Evolutionary conservation across 768 basidiomycete genomes (phyloP).

Genomic region (Boletus eberwhitei): DNA sequence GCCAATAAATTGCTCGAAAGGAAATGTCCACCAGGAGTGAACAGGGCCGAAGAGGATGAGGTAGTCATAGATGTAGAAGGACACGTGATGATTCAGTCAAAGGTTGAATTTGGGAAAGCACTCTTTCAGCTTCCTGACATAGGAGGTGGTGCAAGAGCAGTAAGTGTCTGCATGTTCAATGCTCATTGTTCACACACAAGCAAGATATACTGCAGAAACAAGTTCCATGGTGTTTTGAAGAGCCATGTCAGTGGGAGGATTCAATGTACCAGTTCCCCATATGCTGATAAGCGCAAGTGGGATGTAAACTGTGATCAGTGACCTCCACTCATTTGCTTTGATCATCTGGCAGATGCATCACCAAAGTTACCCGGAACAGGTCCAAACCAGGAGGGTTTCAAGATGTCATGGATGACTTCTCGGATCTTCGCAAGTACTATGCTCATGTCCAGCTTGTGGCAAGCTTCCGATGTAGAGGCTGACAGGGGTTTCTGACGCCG

Average conservation of each 20-base stretch:
- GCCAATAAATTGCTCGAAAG: slow-evolving; percentile 25
- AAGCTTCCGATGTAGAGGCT: neutral
- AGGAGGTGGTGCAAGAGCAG: slow-evolving; percentile 12
- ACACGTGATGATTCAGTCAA: slow-evolving; percentile 31
- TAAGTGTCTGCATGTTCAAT: slow-evolving; percentile 7
- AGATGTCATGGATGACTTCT: neutral
- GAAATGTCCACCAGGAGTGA: slow-evolving; percentile 31
- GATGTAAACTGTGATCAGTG: slow-evolving; percentile 29
- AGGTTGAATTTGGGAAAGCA: slow-evolving; percentile 12
- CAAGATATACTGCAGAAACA: slow-evolving; percentile 25
- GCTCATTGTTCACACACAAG: slow-evolving; percentile 14
- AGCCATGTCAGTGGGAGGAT: neutral
- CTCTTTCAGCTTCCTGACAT: slow-evolving; percentile 11
- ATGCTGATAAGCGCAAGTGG: slow-evolving; percentile 32
- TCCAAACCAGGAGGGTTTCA: slow-evolving; percentile 10
- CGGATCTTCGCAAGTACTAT: neutral
- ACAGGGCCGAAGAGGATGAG: slow-evolving; percentile 37
- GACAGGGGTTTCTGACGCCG: neutral
- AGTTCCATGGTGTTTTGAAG: slow-evolving; percentile 31
- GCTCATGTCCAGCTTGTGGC: neutral
- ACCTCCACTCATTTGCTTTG: slow-evolving; percentile 39
- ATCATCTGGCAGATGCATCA: slow-evolving; percentile 27
- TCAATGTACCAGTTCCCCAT: slow-evolving; percentile 21
- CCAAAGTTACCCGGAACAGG: slow-evolving; percentile 25
- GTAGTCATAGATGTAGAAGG: slow-evolving; percentile 33